Conservation (phyloP, 148 eudicot species). For the Polygonum aviculare region DNA sequence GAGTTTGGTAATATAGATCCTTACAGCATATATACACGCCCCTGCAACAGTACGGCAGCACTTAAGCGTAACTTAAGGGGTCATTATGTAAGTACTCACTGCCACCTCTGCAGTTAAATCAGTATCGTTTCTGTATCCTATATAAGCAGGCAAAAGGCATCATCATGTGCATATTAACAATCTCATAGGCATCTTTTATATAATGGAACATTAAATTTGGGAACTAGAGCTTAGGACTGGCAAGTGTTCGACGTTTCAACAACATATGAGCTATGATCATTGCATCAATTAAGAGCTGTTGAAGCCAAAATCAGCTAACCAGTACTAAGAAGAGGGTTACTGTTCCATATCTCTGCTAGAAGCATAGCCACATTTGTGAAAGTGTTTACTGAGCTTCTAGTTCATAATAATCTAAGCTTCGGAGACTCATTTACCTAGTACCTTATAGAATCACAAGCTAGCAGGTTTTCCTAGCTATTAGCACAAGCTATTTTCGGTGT, state of each 20-base stretch:
- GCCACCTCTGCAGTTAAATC: not conserved
- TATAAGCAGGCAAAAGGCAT: not conserved
- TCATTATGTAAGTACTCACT: constrained; percentile 57
- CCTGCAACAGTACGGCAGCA: constrained; percentile 45
- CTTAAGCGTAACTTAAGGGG: constrained; percentile 47
- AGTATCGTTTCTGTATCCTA: not conserved
- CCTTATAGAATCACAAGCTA: not conserved
- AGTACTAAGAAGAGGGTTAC: not conserved
- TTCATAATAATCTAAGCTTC: not conserved
- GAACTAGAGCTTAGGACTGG: not conserved
- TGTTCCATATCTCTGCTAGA: not conserved
- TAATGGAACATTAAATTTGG: not conserved
- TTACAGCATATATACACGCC: constrained; percentile 66
- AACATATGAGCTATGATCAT: not conserved
- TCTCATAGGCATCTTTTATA: not conserved
- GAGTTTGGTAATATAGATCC: constrained; percentile 88
- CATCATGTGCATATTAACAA: too few relatives aligned
- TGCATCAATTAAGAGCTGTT: not conserved
- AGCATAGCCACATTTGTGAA: not conserved
- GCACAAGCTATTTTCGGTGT: not conserved
- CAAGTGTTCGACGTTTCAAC: not conserved
- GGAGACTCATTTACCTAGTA: not conserved
- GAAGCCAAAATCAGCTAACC: not conserved
- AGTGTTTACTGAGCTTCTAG: not conserved
- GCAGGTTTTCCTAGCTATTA: not conserved